A percentile compares a stretch with the other conserved stretches of the same genome.
Conservation (phyloP, 1,284 basidiomycete genomes). For the Mycosarcoma maydis region DNA sequence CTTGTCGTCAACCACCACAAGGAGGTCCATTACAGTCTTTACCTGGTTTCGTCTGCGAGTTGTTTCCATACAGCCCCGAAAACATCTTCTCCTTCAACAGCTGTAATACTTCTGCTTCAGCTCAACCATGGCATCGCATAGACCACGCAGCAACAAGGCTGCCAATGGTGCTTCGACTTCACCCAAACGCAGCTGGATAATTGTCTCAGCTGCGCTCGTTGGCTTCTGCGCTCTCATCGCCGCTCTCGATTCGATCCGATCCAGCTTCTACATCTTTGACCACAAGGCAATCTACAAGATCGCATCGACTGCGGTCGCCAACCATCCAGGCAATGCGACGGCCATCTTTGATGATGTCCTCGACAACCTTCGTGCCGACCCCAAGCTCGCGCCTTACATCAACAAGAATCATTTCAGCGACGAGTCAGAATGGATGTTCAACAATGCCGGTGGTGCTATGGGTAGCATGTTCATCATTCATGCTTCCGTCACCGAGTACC, state of each 20-base stretch:
- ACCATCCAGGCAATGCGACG: constrained; percentile 54
- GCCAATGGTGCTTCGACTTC: constrained; percentile 2
- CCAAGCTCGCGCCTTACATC: constrained; percentile 53
- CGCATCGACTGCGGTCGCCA: constrained; percentile 46
- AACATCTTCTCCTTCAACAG: too few relatives aligned
- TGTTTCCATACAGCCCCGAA: too few relatives aligned
- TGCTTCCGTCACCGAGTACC: constrained; percentile 82
- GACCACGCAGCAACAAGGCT: constrained; percentile 28
- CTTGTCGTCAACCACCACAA: constrained; percentile 2
- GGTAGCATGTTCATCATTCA: constrained; percentile 96
- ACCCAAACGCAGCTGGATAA: constrained; percentile 23
- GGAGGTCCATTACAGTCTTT: constrained; percentile 20
- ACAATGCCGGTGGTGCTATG: constrained; percentile 98
- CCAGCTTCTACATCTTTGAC: constrained; percentile 63
- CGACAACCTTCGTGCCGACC: constrained; percentile 48
- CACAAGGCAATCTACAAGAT: constrained; percentile 52
- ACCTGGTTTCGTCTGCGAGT: constrained; percentile 7
- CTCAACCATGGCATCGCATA: constrained; percentile 27
- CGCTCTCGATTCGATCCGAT: constrained; percentile 38
- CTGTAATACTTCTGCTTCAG: neutral
- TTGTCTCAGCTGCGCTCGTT: constrained; percentile 28
- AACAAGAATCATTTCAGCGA: constrained; percentile 57
- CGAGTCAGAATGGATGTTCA: constrained; percentile 89
- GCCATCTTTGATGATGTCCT: constrained; percentile 63
- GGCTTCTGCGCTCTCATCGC: constrained; percentile 31